Base-by-base conservation (phyloP, 2,329 filamentous ascomycete genomes). In the Paecilomyces formosus region DNA sequence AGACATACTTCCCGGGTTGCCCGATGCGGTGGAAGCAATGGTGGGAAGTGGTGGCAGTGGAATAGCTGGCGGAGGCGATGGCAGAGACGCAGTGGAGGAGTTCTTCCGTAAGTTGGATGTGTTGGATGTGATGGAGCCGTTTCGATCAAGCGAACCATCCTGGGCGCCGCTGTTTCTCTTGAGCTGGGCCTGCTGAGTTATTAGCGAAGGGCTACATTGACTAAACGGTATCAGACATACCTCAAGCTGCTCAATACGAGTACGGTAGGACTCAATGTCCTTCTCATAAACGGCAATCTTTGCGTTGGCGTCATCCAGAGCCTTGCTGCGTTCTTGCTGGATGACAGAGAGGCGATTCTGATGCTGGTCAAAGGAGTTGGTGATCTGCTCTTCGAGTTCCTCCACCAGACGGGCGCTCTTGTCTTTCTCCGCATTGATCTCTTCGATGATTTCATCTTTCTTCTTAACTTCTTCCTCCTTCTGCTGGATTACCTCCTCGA, bases 331-430 rank as follows among this genome's bases (percentile, higher is more conserved):
- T 74, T 92, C 89, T 18, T 85, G 84, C 69, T 92, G 88, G 54
- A 93, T 80, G 54, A 89, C 87, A 56, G 92, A 97, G 56, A 97
- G 79, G 57, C 93, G 87, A 76, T 96, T 96, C 73, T 97, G 90
- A 60, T 93, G 92, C 72, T 96, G 90, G 69, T 99, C 94, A 74
- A 92, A 99, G 76, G 94, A 97, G 71, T 84, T 90, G 70, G 93
- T 92, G 57, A 99, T 85, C 74, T 99, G 94, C 67, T 97, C 93
- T 75, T 99, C 94, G 4, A 99, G 86, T 76, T 99, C 93, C 72
- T 97, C 91, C 8, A 99, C 90, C 12, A 99, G 81, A 22, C 91
- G 86, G 50, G 90, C 89, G 74, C 94, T 95, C 82, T 96, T 97
- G 78, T 91, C 88, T 80, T 95, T 96, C 76, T 85, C 84, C 15